phyloP scores from a whole-genome alignment of 139 green algal genomes.

The Spirogloea muscicola region DNA sequence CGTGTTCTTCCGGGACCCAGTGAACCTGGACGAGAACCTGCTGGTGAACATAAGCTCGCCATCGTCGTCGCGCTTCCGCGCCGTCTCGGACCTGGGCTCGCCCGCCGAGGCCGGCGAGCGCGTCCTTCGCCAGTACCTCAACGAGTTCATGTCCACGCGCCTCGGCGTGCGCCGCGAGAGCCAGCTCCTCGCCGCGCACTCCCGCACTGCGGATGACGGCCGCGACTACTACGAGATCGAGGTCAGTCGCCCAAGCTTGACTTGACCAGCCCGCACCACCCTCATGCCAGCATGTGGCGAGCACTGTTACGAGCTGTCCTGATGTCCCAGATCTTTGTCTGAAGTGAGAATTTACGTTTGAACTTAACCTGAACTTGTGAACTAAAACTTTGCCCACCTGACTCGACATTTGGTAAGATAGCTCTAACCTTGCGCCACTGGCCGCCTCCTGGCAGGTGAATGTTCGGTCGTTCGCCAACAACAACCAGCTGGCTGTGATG shows the following conservation, averaged over 20 bases:
- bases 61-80: slow-evolving; percentile 66
- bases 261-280: no score
- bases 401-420: no score
- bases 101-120: slow-evolving; percentile 68
- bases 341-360: no score
- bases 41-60: slow-evolving; percentile 89
- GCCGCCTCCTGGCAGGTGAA: slow-evolving; percentile 30
- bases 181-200: slow-evolving; percentile 47
- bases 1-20: slow-evolving; percentile 65
- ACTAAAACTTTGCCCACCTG: no score
- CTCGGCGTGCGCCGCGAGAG: slow-evolving; percentile 68
- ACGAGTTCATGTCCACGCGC: slow-evolving; percentile 93
- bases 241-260: no score
- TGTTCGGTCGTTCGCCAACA: slow-evolving; percentile 32
- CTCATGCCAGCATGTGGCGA: no score
- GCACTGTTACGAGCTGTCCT: no score
- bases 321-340: no score
- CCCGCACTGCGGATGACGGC: slow-evolving; percentile 30
- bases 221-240: slow-evolving; percentile 40
- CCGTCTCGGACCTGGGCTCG: slow-evolving; percentile 73
- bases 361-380: no score
- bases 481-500: slow-evolving; percentile 33
- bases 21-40: slow-evolving; percentile 81
- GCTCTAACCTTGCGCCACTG: no score
- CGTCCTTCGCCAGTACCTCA: slow-evolving; percentile 71